Evolutionary conservation across 345 rosid genomes (phyloP), one percentile per base, ranked within the genome.

Genomic region (Microthlaspi erraticum): DNA sequence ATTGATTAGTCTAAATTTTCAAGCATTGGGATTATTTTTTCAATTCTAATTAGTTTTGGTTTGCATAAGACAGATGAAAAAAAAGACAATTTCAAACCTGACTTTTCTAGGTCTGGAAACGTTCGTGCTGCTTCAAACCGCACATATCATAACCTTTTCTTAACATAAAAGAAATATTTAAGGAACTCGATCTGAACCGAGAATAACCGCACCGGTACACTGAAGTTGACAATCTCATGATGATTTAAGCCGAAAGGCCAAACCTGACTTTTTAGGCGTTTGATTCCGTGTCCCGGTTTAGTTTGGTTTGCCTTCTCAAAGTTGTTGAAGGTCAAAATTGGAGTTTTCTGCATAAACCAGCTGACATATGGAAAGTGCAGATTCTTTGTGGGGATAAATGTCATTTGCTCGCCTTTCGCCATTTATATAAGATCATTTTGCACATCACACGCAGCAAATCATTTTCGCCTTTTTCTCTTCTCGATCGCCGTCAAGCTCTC

Each of bases 401-500:
- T 41, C 57, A 57, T 20, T 69, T 48, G 49, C 49, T 70, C 42
- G 26, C 39, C 6, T 14, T 12, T 59, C 42, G 52, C 13, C 49
- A 20, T 51, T 51, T 42, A 32, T 12, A 60, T 36, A 46, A 46
- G 1, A 59, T 26, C 19, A 48, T 16, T 64, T 59, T 38, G 57
- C 10, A 42, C 41, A 58, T 52, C 37, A 20, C 11, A 41, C 69
- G 38, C 69, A 60, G 33, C 78, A 18, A 18, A 53, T 18, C 16
- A 2, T 5, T 46, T 13, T 42, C 33, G n/a, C 17, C 8, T 36
- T 65, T 11, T 31, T 13, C 3, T 29, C 6, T 57, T 60, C 41
- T 65, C 77, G 61, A 62, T 65, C 67, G 63, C 68, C 76, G 58
- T 64, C 67, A 48, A 34, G 37, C 75, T 64, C 56, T 46, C 62